Conservation (phyloP, 441 rosid genomes). For the Oxalis stricta region DNA sequence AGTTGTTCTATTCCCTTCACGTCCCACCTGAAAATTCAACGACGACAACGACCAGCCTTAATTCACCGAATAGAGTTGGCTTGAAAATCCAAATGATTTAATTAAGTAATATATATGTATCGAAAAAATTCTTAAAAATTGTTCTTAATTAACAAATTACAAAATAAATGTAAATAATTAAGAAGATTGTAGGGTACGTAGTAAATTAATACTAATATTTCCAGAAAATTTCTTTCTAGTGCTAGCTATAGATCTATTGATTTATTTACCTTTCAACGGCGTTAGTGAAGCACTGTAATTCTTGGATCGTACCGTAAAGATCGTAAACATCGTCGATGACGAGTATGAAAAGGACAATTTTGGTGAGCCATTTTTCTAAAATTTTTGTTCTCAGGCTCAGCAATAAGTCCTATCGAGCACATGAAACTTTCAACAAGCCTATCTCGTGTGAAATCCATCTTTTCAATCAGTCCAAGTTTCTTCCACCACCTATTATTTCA, state of each 20-base stretch:
- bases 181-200: too few species aligned
- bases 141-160: too few species aligned
- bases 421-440: slow-evolving; percentile 33
- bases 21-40: slow-evolving; percentile 39
- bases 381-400: slow-evolving; percentile 16
- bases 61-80: too few species aligned
- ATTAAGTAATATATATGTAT: too few species aligned
- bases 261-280: slow-evolving; percentile 20
- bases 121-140: too few species aligned
- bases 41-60: too few species aligned
- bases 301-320: slow-evolving; percentile 32
- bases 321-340: slow-evolving; percentile 40
- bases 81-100: too few species aligned
- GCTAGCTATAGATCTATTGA: too few species aligned
- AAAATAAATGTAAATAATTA: too few species aligned
- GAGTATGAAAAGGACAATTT: slow-evolving; percentile 19
- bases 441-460: slow-evolving; percentile 27
- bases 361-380: slow-evolving; percentile 28
- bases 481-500: slow-evolving; percentile 33
- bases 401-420: slow-evolving; percentile 24
- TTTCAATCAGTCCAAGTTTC: slow-evolving; percentile 19
- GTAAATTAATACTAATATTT: too few species aligned
- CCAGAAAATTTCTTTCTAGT: too few species aligned
- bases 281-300: slow-evolving; percentile 27
- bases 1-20: slow-evolving; percentile 8